phyloP scores from a whole-genome alignment of 176 grass and related monocot genomes.

The Tillandsia leiboldiana region DNA sequence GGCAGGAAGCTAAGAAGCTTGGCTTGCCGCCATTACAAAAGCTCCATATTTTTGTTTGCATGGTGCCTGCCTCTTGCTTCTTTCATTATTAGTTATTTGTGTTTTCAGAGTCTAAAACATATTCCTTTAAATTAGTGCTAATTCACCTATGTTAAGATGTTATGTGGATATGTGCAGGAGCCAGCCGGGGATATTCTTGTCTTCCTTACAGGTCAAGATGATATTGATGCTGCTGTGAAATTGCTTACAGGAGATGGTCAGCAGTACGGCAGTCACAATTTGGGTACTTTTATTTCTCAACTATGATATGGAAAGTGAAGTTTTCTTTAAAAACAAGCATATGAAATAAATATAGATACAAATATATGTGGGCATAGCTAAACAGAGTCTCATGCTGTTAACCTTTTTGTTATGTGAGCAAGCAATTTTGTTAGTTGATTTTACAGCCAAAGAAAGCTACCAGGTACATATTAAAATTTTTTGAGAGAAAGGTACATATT shows the following conservation, averaged over 20 bases:
- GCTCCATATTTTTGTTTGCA: too few relatives aligned
- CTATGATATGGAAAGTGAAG: background rate
- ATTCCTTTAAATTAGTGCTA: too few relatives aligned
- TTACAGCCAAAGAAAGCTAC: background rate
- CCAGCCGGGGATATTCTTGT: constrained; percentile 84
- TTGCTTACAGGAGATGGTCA: constrained; percentile 67
- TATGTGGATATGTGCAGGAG: constrained; percentile 36
- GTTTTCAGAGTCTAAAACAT: too few relatives aligned
- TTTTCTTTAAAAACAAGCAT: too few relatives aligned
- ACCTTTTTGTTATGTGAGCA: background rate
- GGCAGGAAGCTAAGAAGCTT: too few relatives aligned
- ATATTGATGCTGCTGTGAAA: constrained; percentile 73
- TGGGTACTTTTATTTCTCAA: constrained; percentile 33
- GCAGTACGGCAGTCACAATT: constrained; percentile 31
- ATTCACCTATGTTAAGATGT: background rate
- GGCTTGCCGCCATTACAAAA: too few relatives aligned
- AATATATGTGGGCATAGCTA: background rate
- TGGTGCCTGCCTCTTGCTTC: too few relatives aligned
- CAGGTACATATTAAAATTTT: background rate
- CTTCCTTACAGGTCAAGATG: constrained; percentile 92
- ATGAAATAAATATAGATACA: too few relatives aligned
- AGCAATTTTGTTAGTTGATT: background rate
- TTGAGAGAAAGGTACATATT: background rate
- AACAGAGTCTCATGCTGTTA: background rate
- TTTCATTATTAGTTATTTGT: too few relatives aligned